Conservation (phyloP, 169 alveolate species). For the Plasmodium gonderi region DNA sequence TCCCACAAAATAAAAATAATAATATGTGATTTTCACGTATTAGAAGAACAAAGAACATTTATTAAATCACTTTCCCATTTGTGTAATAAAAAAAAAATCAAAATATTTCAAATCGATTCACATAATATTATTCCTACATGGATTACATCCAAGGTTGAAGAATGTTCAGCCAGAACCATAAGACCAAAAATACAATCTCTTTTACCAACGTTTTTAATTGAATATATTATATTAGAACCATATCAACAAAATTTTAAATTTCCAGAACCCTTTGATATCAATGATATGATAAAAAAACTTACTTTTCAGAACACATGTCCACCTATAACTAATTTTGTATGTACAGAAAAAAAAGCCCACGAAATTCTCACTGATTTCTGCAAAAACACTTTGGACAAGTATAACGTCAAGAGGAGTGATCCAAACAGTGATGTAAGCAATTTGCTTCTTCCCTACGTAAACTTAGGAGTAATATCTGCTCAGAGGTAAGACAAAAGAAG, state of each 20-base stretch:
- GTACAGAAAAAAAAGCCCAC: conserved; percentile 36
- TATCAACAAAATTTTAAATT: conserved; percentile 22
- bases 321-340: conserved; percentile 13
- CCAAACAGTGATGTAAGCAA: conserved; percentile 24
- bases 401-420: conserved; percentile 31
- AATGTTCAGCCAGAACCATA: conserved; percentile 60
- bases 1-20: conserved; percentile 24
- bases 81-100: conserved; percentile 35
- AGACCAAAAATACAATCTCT: conserved; percentile 58
- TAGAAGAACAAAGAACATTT: conserved; percentile 13
- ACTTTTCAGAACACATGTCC: conserved; percentile 17
- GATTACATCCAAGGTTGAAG: conserved; percentile 78
- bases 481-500: conserved; percentile 10
- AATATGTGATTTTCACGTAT: conserved; percentile 46
- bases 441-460: conserved; percentile 10
- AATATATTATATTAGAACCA: conserved; percentile 17
- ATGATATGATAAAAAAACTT: conserved; percentile 17
- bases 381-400: conserved; percentile 17
- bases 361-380: conserved; percentile 34
- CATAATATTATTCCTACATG: conserved; percentile 79
- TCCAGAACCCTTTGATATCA: conserved; percentile 58
- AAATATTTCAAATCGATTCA: conserved; percentile 79
- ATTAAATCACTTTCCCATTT: conserved; percentile 11
- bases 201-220: conserved; percentile 34
- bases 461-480: conserved; percentile 47